phyloP scores from a whole-genome alignment of 2,329 filamentous ascomycete genomes.

The Arthrobotrys megalospora region DNA sequence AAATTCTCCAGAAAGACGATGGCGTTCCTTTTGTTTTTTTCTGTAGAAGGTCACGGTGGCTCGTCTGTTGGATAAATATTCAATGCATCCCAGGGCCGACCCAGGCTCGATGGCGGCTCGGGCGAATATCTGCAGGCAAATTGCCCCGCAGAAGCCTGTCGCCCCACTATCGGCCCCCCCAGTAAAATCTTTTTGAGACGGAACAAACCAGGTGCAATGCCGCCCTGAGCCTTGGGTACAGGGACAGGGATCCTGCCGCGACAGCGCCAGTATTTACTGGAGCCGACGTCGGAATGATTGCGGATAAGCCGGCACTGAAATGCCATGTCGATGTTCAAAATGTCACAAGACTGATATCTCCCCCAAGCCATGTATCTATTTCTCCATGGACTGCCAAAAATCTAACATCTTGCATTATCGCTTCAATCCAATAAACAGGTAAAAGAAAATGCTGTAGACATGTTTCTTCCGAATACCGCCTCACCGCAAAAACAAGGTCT shows the following conservation, averaged over 20 bases:
- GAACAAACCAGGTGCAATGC: conserved; percentile 16
- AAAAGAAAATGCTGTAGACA: conserved; percentile 40
- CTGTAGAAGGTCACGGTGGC: conserved; percentile 23
- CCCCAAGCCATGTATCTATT: not conserved
- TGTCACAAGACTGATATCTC: conserved; percentile 9
- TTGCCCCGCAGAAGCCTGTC: conserved; percentile 36
- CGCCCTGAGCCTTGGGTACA: conserved; percentile 28
- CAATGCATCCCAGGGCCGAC: conserved; percentile 19
- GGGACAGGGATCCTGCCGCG: conserved; percentile 39
- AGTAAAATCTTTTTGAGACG: conserved; percentile 47
- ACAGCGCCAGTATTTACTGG: conserved; percentile 39
- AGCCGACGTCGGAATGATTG: conserved; percentile 54
- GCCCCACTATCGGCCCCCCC: conserved; percentile 46
- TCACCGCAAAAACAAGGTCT: conserved; percentile 18
- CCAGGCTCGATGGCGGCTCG: conserved; percentile 15
- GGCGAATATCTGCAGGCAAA: conserved; percentile 34
- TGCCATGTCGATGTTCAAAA: conserved; percentile 1
- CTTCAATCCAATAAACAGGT: conserved; percentile 48
- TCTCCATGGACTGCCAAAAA: conserved; percentile 23
- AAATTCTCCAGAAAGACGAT: conserved; percentile 28
- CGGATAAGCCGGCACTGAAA: conserved; percentile 23
- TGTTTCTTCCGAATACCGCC: conserved; percentile 37
- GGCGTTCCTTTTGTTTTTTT: conserved; percentile 26
- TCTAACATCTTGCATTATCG: conserved; percentile 55
- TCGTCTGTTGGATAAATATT: conserved; percentile 40